Evolutionary conservation across 306 rosid species (phyloP), one percentile per base, ranked within the genome.

Genomic region (Psophocarpus tetragonolobus): DNA sequence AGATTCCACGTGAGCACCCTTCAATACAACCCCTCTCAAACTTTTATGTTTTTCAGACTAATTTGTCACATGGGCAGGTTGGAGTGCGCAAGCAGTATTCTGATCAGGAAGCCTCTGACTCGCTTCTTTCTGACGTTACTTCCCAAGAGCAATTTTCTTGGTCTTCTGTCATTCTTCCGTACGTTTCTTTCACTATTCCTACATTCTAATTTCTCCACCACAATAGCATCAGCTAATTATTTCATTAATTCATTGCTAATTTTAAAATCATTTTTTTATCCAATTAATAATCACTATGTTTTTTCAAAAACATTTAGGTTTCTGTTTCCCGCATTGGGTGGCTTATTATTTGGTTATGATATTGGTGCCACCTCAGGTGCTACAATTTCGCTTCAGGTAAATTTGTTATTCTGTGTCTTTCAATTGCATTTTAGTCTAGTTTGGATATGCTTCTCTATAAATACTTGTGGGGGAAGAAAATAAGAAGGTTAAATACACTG

Each of bases 351-450:
- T 51, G 98, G 98, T 73, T 92, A 87, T 73, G 98, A 95, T 84
- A 95, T 95, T 60, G 98, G 98, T 76, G 97, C 97, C 86, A 95
- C 98, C 66, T 95, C 97, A 26, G 92, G 97, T 45, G 97, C 97
- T 75, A 82, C 98, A 63, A 24, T 95, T 73, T 92, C 98, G 27
- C 82, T 95, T 82, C 97, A 83, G 97, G 96, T 92, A 81, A 67
- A 33, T n/a, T 33, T 84, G 67, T 74, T 51, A 36, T 4, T 72
- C 54, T 44, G 20, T 44, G 68, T 50, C 71, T 61, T 60, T 79
- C 60, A 75, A 64, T 71, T 67, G 0, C 33, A 13, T 38, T 30
- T 18, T 44, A 13, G 17, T 44, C 13, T 6, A 12, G 3, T 12
- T 44, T 44, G 6, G 12, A 4, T 44, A 44, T 12, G 14, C 50